A percentile compares a stretch with the other conserved stretches of the same genome.
Conservation (phyloP, 495 filamentous ascomycete genomes). For the Aspergillus saccharolyticus region DNA sequence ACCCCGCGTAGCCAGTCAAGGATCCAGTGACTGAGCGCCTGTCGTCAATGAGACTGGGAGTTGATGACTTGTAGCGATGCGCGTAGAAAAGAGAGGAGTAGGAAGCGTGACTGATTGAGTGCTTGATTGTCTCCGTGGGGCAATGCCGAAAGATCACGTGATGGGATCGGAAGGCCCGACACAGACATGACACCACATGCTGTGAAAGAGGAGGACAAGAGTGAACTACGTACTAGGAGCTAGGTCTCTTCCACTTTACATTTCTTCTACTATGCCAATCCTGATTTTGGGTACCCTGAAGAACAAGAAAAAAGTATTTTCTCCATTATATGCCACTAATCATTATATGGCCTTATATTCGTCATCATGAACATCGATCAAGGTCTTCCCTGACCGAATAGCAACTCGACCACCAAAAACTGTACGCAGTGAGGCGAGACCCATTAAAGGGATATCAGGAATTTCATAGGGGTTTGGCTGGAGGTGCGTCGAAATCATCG, state of each 20-base stretch:
- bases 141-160: neutral
- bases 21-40: neutral
- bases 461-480: neutral
- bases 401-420: conserved; percentile 6
- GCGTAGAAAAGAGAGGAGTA: neutral
- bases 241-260: too few species aligned
- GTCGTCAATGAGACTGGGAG: neutral
- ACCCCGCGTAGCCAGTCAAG: neutral
- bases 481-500: neutral
- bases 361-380: conserved; percentile 24
- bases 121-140: conserved; percentile 4
- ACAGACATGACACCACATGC: too few species aligned
- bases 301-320: neutral
- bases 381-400: conserved; percentile 4
- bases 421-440: neutral
- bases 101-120: conserved; percentile 1
- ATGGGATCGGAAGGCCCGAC: neutral
- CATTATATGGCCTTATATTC: conserved; percentile 22
- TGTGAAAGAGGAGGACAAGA: too few species aligned
- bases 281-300: neutral
- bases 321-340: conserved; percentile 25
- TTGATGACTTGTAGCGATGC: neutral
- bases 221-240: too few species aligned
- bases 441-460: neutral
- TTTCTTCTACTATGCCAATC: too few species aligned